phyloP scores from a whole-genome alignment of 805 yeast species.

The Kodamaea kakaduensis region DNA sequence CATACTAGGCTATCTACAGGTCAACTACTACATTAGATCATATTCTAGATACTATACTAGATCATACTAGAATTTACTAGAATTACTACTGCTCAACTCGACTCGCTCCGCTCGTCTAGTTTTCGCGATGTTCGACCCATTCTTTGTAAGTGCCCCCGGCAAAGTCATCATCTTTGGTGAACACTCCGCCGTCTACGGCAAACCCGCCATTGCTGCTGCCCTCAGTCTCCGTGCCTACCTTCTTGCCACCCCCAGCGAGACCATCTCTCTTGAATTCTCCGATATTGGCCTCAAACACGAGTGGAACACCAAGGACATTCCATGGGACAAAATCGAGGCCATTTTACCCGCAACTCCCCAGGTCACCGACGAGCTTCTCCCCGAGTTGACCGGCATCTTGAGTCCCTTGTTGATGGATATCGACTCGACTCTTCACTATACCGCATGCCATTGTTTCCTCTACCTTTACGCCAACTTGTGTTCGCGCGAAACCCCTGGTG shows the following conservation, averaged over 20 bases:
- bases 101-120: no score
- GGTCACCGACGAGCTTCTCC: conserved; percentile 53
- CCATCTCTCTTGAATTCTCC: conserved; percentile 68
- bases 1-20: no score
- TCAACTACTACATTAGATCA: no score
- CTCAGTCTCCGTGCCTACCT: conserved; percentile 80
- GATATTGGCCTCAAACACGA: conserved; percentile 64
- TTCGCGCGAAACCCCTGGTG: conserved; percentile 41
- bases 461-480: conserved; percentile 69
- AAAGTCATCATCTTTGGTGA: conserved; percentile 95
- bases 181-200: conserved; percentile 90
- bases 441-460: conserved; percentile 79
- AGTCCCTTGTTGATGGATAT: conserved; percentile 42
- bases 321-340: conserved; percentile 46
- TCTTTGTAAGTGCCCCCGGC: conserved; percentile 90
- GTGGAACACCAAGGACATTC: conserved; percentile 63
- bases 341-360: conserved; percentile 24
- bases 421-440: conserved; percentile 57
- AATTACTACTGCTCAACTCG: no score
- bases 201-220: conserved; percentile 96
- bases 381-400: conserved; percentile 51
- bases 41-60: no score
- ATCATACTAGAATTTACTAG: no score
- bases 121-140: no score
- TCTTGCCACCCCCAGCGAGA: conserved; percentile 51